Conservation (phyloP, 768 basidiomycete species). For the Grammothele lineata region DNA sequence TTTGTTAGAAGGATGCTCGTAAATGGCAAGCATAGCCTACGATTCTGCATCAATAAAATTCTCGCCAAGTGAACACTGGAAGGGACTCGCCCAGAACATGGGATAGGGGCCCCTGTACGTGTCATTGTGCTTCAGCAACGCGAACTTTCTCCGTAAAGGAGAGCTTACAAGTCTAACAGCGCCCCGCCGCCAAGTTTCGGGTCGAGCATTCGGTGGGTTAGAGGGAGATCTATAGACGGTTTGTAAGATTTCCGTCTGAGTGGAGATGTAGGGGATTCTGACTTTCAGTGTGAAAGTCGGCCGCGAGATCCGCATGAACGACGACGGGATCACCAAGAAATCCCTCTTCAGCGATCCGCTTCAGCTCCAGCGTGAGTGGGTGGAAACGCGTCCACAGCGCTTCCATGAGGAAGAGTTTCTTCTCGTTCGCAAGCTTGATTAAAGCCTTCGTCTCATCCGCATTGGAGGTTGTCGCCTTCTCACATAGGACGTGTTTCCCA, state of each 20-base stretch:
- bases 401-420: constrained; percentile 88
- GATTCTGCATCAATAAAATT: constrained; percentile 1
- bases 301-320: constrained; percentile 74
- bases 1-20: constrained; percentile 76
- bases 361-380: constrained; percentile 61
- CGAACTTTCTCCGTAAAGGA: not conserved
- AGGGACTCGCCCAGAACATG: constrained; percentile 63
- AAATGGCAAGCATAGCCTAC: constrained; percentile 73
- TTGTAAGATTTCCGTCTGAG: not conserved
- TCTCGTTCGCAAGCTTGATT: constrained; percentile 67
- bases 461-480: constrained; percentile 85
- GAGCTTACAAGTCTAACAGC: constrained; percentile 72
- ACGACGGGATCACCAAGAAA: constrained; percentile 63
- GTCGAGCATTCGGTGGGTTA: constrained; percentile 72
- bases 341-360: constrained; percentile 57
- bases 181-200: constrained; percentile 80
- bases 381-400: constrained; percentile 87
- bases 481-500: constrained; percentile 83
- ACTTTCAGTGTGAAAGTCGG: constrained; percentile 65
- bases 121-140: not conserved
- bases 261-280: constrained; percentile 19
- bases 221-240: constrained; percentile 48
- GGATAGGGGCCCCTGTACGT: constrained; percentile 71
- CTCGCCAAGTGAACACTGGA: no score
- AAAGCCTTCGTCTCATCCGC: constrained; percentile 71